Evolutionary conservation across 148 eudicot genomes (phyloP).

Genomic region (Diospyros kaki): DNA sequence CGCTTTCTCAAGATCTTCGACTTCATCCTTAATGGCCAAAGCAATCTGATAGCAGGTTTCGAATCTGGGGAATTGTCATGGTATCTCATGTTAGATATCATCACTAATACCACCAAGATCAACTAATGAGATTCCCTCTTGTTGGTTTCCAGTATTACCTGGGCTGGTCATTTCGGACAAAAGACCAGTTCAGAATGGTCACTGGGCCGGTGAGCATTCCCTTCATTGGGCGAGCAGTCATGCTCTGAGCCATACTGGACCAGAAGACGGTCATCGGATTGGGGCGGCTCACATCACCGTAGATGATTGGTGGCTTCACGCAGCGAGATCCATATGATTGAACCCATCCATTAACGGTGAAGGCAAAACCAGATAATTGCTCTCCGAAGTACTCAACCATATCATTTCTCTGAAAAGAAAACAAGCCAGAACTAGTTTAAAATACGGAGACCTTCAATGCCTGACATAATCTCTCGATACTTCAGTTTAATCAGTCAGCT

Average conservation of each 20-base stretch:
- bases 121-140: not conserved
- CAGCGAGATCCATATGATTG: slow-evolving; percentile 96
- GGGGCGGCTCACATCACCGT: slow-evolving; percentile 98
- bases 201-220: slow-evolving; percentile 97
- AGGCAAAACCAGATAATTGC: slow-evolving; percentile 93
- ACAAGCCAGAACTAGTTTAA: slow-evolving; percentile 5
- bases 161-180: slow-evolving; percentile 92
- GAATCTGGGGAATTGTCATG: slow-evolving; percentile 35
- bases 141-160: slow-evolving; percentile 34
- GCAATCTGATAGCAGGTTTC: slow-evolving; percentile 98
- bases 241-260: slow-evolving; percentile 87
- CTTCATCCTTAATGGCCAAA: slow-evolving; percentile 94
- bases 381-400: slow-evolving; percentile 99
- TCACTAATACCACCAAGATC: not conserved
- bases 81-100: not conserved
- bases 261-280: slow-evolving; percentile 94
- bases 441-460: not conserved
- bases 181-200: slow-evolving; percentile 95
- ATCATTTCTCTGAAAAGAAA: slow-evolving; percentile 60
- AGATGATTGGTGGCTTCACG: slow-evolving; percentile 95
- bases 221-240: slow-evolving; percentile 97
- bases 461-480: not conserved
- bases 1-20: slow-evolving; percentile 95
- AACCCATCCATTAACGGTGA: slow-evolving; percentile 87
- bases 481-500: not conserved